phyloP scores from a whole-genome alignment of 148 eudicot species.

The Rhododendron williamsianum region DNA sequence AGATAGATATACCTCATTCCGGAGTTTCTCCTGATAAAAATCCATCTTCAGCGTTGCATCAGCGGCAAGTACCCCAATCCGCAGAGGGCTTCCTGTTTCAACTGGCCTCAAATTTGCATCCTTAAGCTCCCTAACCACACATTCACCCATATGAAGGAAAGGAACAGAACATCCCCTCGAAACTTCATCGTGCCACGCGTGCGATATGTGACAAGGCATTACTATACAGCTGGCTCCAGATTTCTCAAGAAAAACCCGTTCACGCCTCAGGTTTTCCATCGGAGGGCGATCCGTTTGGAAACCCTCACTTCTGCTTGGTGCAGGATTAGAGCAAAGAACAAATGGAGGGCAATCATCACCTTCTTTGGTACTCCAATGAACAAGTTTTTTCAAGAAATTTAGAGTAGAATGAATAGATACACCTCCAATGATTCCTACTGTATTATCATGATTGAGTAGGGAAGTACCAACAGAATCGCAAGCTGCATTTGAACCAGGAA shows the following conservation, averaged over 20 bases:
- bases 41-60: constrained; percentile 39
- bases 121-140: constrained; percentile 75
- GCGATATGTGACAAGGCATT: constrained; percentile 74
- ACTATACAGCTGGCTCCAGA: constrained; percentile 72
- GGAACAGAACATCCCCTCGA: constrained; percentile 50
- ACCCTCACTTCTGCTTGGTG: constrained; percentile 23
- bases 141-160: constrained; percentile 71
- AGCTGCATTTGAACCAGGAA: constrained; percentile 3
- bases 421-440: constrained; percentile 70
- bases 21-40: constrained; percentile 58
- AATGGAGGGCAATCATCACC: constrained; percentile 42
- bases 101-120: constrained; percentile 69
- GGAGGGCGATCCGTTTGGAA: constrained; percentile 25
- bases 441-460: constrained; percentile 33
- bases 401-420: constrained; percentile 37
- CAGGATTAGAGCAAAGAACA: constrained; percentile 61
- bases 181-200: constrained; percentile 61
- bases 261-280: constrained; percentile 40
- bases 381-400: constrained; percentile 49
- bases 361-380: constrained; percentile 30
- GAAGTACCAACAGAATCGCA: constrained; percentile 16
- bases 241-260: constrained; percentile 54
- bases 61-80: constrained; percentile 61
- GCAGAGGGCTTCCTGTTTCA: constrained; percentile 58
- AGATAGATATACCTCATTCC: constrained; percentile 49